These are phyloP conservation scores for Ensete glaucum DNA, from an alignment of 176 grass and related monocot species.

Conservation along the genomic window DNA sequence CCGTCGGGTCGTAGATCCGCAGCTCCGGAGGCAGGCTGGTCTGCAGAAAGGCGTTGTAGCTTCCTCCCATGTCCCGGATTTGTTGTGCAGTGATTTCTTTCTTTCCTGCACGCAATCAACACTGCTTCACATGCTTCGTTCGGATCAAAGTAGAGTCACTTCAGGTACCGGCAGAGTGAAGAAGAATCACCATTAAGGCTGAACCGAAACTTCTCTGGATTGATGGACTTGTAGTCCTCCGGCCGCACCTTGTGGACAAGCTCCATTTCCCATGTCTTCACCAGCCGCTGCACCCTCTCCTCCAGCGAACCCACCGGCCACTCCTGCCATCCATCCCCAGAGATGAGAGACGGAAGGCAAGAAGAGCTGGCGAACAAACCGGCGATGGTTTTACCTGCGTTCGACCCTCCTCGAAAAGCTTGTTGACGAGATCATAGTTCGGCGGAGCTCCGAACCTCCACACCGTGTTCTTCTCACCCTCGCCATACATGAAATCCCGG, in stretches of 20 bases:
- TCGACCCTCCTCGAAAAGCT: constrained; percentile 65
- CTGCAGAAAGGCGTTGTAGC: constrained; percentile 60
- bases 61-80: constrained; percentile 29
- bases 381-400: constrained; percentile 13
- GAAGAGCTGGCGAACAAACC: too few relatives aligned
- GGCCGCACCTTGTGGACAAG: constrained; percentile 48
- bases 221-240: constrained; percentile 52
- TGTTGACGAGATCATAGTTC: constrained; percentile 63
- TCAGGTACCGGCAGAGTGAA: too few relatives aligned
- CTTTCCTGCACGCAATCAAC: constrained; percentile 12
- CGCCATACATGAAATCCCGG: constrained; percentile 54
- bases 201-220: constrained; percentile 7
- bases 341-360: too few relatives aligned
- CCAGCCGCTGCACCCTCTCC: constrained; percentile 57
- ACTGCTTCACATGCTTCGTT: too few relatives aligned
- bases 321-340: not conserved
- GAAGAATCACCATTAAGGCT: constrained; percentile 44
- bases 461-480: constrained; percentile 47
- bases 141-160: too few relatives aligned
- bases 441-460: constrained; percentile 58
- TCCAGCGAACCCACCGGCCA: constrained; percentile 61
- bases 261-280: constrained; percentile 86
- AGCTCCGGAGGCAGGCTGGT: constrained; percentile 46
- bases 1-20: constrained; percentile 47
- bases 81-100: constrained; percentile 16